Percentiles rank a stretch among this genome's conserved stretches.
phyloP scores from a whole-genome alignment of 768 basidiomycete genomes.

The Amanita thiersii region DNA sequence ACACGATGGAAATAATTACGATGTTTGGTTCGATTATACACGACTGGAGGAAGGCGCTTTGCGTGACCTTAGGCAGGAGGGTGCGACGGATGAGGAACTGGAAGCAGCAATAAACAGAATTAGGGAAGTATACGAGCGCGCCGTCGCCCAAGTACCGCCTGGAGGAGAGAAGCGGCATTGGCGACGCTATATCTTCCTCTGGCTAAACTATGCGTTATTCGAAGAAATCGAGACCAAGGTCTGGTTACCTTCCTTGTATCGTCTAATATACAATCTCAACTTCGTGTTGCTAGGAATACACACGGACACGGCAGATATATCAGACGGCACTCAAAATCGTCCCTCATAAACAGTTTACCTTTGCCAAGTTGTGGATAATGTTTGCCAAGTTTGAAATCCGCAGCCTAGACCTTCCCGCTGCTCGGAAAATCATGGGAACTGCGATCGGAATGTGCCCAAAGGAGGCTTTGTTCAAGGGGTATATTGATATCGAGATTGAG shows the following conservation, averaged over 20 bases:
- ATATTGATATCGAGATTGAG: slow-evolving; percentile 90
- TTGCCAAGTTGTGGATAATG: slow-evolving; percentile 93
- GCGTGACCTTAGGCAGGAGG: slow-evolving; percentile 67
- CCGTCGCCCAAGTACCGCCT: slow-evolving; percentile 92
- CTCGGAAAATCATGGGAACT: slow-evolving; percentile 82
- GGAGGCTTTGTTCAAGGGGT: slow-evolving; percentile 90
- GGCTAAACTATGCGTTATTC: slow-evolving; percentile 93
- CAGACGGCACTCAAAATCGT: slow-evolving; percentile 83
- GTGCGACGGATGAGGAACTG: slow-evolving; percentile 62
- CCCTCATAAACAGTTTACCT: slow-evolving; percentile 95
- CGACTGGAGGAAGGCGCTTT: slow-evolving; percentile 87
- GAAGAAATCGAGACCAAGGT: slow-evolving; percentile 96
- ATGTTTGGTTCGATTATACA: slow-evolving; percentile 97
- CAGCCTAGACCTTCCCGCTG: slow-evolving; percentile 70
- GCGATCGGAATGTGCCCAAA: slow-evolving; percentile 96
- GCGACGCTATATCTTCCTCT: slow-evolving; percentile 85
- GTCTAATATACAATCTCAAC: neutral
- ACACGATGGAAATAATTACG: slow-evolving; percentile 91
- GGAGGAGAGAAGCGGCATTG: slow-evolving; percentile 89
- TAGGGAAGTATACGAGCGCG: slow-evolving; percentile 91
- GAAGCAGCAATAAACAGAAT: slow-evolving; percentile 58
- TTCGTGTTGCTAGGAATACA: slow-evolving; percentile 53
- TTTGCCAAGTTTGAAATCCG: slow-evolving; percentile 92
- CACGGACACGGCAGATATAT: slow-evolving; percentile 84
- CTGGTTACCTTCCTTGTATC: slow-evolving; percentile 10